These are phyloP conservation scores for Picea sitchensis DNA, from an alignment of 75 land plant species.

Conservation along the genomic window DNA sequence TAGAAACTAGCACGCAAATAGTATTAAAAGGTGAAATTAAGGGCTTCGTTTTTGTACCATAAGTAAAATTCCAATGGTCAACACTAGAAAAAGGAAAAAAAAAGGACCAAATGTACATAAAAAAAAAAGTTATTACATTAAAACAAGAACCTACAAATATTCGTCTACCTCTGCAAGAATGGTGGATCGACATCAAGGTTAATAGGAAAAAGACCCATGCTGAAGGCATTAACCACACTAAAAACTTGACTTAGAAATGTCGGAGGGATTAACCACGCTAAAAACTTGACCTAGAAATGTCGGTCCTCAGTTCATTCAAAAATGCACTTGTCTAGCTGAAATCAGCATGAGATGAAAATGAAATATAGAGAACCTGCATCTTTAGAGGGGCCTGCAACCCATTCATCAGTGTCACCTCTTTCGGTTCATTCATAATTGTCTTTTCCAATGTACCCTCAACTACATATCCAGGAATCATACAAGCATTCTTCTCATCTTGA, in stretches of 20 bases:
- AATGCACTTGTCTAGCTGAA: constrained; percentile 90
- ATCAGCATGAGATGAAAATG: constrained; percentile 99
- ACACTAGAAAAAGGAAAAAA: not conserved
- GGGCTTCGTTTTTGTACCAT: not conserved
- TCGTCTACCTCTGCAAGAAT: constrained; percentile 15
- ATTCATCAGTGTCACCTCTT: constrained; percentile 89
- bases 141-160: not conserved
- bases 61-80: not conserved
- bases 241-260: constrained; percentile 79
- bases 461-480: constrained; percentile 95
- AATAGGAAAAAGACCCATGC: constrained; percentile 72
- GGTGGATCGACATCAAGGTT: constrained; percentile 44
- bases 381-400: constrained; percentile 88
- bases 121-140: too few species aligned
- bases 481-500: constrained; percentile 85
- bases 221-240: constrained; percentile 73
- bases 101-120: too few species aligned
- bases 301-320: constrained; percentile 8
- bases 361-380: constrained; percentile 93
- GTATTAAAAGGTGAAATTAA: not conserved
- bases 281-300: too few species aligned
- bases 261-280: too few species aligned
- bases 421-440: constrained; percentile 90
- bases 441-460: constrained; percentile 92
- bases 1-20: not conserved